A percentile compares a stretch with the other conserved stretches of the same genome.
Conservation (phyloP, 805 yeast species). For the Ogataea nitratoaversa region DNA sequence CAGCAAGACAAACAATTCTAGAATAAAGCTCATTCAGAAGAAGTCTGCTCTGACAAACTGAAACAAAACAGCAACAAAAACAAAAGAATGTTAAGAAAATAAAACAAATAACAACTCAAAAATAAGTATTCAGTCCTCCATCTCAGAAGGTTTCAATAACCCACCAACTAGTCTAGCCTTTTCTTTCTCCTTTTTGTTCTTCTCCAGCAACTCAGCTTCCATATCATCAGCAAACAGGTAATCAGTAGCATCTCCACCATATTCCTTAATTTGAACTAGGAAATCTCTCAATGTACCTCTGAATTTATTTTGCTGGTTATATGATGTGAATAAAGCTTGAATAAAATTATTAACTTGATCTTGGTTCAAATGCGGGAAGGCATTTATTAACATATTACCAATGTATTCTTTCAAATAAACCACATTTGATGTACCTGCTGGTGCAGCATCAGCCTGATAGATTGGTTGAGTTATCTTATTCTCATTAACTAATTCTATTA, state of each 20-base stretch:
- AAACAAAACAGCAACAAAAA: neutral
- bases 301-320: constrained; percentile 71
- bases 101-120: neutral
- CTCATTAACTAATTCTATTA: constrained; percentile 78
- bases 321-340: constrained; percentile 67
- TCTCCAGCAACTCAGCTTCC: constrained; percentile 70
- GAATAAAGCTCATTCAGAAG: too few species aligned
- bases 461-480: constrained; percentile 72
- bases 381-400: constrained; percentile 74
- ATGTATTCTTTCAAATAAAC: constrained; percentile 75
- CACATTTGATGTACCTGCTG: constrained; percentile 79
- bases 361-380: constrained; percentile 87
- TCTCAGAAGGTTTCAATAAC: constrained; percentile 86
- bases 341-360: constrained; percentile 82
- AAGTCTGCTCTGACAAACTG: too few species aligned
- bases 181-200: constrained; percentile 66
- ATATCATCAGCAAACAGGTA: constrained; percentile 92
- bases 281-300: constrained; percentile 88
- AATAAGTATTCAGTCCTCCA: constrained; percentile 55
- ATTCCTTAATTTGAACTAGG: constrained; percentile 91
- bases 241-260: constrained; percentile 94
- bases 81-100: neutral
- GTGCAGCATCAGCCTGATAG: constrained; percentile 75
- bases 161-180: constrained; percentile 89
- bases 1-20: neutral